Conservation (phyloP, 2,329 filamentous ascomycete species). For the Emergomyces orientalis region DNA sequence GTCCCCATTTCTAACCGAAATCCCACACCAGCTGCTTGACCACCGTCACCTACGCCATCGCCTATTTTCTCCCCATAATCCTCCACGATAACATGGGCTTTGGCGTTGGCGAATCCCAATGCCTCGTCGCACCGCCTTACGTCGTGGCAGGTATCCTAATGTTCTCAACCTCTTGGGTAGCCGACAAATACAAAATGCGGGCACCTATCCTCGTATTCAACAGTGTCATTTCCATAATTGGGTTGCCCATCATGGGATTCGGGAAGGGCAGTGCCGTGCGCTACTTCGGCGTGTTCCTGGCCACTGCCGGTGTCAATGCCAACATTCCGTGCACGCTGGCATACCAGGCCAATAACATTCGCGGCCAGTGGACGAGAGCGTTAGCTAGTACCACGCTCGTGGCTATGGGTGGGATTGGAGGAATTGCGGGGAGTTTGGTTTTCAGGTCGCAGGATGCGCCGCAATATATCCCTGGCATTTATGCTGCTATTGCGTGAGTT, state of each 20-base stretch:
- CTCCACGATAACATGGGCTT: conserved; percentile 56
- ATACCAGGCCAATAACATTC: conserved; percentile 81
- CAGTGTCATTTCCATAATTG: conserved; percentile 56
- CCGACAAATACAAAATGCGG: conserved; percentile 58
- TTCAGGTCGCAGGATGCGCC: conserved; percentile 47
- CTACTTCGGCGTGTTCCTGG: conserved; percentile 67
- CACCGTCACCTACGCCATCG: conserved; percentile 65
- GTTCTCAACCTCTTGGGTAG: conserved; percentile 50
- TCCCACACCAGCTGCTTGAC: conserved; percentile 53
- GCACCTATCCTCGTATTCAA: conserved; percentile 59
- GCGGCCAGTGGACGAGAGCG: conserved; percentile 80
- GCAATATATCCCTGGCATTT: conserved; percentile 28
- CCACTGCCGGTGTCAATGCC: conserved; percentile 66
- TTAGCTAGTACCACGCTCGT: conserved; percentile 68
- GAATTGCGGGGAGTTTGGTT: conserved; percentile 64
- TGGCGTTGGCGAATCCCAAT: conserved; percentile 54
- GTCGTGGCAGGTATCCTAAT: conserved; percentile 56
- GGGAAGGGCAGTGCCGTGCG: conserved; percentile 46
- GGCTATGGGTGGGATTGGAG: conserved; percentile 66
- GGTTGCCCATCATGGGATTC: conserved; percentile 65
- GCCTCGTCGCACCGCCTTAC: conserved; percentile 62
- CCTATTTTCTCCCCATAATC: conserved; percentile 72
- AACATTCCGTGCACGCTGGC: conserved; percentile 67
- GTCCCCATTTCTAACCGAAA: neutral
- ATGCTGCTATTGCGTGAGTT: conserved; percentile 22